Percentiles rank a stretch among this genome's conserved stretches.
These are phyloP conservation scores for Rhytidhysteron rufulum DNA, from an alignment of 2,329 filamentous ascomycete species.

Conservation along the genomic window DNA sequence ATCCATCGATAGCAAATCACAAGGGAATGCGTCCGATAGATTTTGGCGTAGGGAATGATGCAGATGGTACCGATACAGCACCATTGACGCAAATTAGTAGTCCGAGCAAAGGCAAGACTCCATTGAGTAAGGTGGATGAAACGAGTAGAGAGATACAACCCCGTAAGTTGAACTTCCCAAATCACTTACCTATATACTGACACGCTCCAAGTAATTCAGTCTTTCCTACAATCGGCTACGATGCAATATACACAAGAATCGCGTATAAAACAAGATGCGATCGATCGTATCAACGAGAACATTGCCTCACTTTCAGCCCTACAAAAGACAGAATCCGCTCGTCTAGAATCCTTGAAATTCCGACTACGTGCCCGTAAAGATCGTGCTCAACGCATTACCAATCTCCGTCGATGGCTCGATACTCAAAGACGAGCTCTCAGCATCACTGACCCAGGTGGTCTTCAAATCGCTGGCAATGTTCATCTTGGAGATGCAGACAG, in stretches of 20 bases:
- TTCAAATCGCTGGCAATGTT: slow-evolving; percentile 47
- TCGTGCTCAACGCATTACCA: slow-evolving; percentile 67
- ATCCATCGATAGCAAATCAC: slow-evolving; percentile 86
- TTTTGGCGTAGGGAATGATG: slow-evolving; percentile 81
- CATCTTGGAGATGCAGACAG: slow-evolving; percentile 47
- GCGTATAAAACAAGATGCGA: slow-evolving; percentile 74
- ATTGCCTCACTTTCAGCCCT: slow-evolving; percentile 77
- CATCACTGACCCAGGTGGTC: slow-evolving; percentile 31
- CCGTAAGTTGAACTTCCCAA: slow-evolving; percentile 54
- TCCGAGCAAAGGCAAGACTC: slow-evolving; percentile 35
- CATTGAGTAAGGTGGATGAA: slow-evolving; percentile 56
- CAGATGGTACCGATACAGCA: slow-evolving; percentile 42
- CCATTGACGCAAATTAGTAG: slow-evolving; percentile 38
- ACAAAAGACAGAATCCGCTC: slow-evolving; percentile 71
- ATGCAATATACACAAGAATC: slow-evolving; percentile 76
- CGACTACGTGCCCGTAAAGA: slow-evolving; percentile 62
- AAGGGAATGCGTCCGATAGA: slow-evolving; percentile 87
- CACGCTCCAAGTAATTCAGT: slow-evolving; percentile 22
- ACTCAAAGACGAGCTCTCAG: slow-evolving; percentile 59
- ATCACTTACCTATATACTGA: background rate
- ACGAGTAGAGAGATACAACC: slow-evolving; percentile 76
- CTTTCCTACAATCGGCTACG: slow-evolving; percentile 75
- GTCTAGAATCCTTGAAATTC: slow-evolving; percentile 66
- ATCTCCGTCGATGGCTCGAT: slow-evolving; percentile 70
- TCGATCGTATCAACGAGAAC: slow-evolving; percentile 76